Evolutionary conservation across 2,329 filamentous ascomycete species (phyloP).

Genomic region (Aureobasidium sp.): DNA sequence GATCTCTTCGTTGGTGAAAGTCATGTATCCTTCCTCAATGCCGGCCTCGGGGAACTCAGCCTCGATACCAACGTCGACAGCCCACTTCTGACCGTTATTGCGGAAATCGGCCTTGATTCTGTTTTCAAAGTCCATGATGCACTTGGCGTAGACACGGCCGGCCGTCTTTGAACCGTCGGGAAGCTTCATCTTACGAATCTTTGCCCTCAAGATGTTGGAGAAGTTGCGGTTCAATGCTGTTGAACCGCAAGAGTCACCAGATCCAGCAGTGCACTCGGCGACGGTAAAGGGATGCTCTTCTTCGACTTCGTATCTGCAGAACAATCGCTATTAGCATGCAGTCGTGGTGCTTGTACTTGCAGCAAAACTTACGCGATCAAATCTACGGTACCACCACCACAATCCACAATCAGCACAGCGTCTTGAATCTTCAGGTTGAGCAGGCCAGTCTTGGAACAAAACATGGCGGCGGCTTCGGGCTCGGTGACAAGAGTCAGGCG

Average conservation of each 20-base stretch:
- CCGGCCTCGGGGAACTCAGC: conserved; percentile 95
- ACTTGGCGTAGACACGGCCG: conserved; percentile 97
- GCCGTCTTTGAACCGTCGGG: conserved; percentile 94
- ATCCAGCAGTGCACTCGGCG: conserved; percentile 92
- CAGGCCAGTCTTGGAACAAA: conserved; percentile 94
- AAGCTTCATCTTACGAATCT: conserved; percentile 98
- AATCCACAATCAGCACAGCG: conserved; percentile 96
- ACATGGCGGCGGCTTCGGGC: conserved; percentile 92
- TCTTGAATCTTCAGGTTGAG: conserved; percentile 97
- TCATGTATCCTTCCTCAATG: conserved; percentile 99
- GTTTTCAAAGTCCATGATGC: conserved; percentile 99
- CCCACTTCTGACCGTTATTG: conserved; percentile 99
- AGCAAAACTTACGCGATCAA: conserved; percentile 60
- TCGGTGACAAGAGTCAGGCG: conserved; percentile 90
- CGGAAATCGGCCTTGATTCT: conserved; percentile 99
- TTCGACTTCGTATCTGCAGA: conserved; percentile 72
- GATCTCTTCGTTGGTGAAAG: conserved; percentile 98
- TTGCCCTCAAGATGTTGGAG: conserved; percentile 92
- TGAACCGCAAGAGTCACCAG: conserved; percentile 96
- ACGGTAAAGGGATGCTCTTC: conserved; percentile 97
- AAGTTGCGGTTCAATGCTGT: conserved; percentile 97
- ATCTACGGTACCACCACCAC: conserved; percentile 96
- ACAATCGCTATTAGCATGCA: neutral
- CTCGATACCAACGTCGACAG: conserved; percentile 96
- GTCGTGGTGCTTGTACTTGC: too few relatives aligned